A percentile compares a stretch with the other conserved stretches of the same genome.
Conservation (phyloP, 1,284 basidiomycete genomes). For the Trichosporon coremiiforme region DNA sequence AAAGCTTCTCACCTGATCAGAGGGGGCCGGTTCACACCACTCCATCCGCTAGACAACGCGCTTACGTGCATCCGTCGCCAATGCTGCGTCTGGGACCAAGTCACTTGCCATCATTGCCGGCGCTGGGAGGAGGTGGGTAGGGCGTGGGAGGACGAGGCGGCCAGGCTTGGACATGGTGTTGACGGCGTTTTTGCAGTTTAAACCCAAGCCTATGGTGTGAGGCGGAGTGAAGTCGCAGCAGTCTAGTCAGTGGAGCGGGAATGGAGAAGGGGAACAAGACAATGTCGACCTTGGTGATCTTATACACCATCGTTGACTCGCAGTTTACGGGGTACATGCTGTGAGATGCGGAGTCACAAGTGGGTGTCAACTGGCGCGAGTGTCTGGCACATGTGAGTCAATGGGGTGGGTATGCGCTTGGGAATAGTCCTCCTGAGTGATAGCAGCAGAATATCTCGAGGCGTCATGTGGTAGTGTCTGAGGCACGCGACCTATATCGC, state of each 20-base stretch:
- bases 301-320: neutral
- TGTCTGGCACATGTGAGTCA: no score
- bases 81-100: neutral
- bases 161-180: slow-evolving; percentile 9
- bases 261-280: no score
- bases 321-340: neutral
- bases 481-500: no score
- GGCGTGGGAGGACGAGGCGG: neutral
- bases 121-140: neutral
- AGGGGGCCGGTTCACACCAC: neutral
- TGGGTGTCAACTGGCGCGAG: no score
- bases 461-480: no score
- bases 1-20: neutral
- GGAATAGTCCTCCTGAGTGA: no score
- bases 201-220: no score
- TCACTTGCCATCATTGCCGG: neutral
- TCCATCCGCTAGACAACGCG: neutral
- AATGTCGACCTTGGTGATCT: neutral
- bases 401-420: no score
- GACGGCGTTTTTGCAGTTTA: neutral
- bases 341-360: neutral
- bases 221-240: no score
- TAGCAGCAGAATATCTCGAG: no score
- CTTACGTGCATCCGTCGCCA: neutral
- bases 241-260: no score